Conservation (phyloP, 2,329 filamentous ascomycete species). For the Beauveria rudraprayagi region DNA sequence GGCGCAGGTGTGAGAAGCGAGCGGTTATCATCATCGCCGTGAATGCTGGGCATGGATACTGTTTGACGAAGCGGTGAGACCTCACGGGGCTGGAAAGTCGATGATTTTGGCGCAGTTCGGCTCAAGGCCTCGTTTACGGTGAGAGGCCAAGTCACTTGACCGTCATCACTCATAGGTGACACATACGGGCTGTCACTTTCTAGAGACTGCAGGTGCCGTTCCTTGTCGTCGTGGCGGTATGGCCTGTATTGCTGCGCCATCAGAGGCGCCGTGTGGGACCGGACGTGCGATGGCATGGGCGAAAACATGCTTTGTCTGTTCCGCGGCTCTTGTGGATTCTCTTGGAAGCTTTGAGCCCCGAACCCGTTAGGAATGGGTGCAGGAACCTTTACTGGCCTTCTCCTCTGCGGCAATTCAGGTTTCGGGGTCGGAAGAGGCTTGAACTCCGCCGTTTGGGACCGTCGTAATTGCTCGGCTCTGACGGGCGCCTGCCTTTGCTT, state of each 20-base stretch:
- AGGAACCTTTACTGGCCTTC: neutral
- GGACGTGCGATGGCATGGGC: neutral
- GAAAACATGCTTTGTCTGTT: neutral
- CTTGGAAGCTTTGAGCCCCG: neutral
- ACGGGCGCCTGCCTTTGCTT: neutral
- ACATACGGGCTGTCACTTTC: neutral
- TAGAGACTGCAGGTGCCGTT: neutral
- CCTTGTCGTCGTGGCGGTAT: neutral
- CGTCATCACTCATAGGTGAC: constrained; percentile 6
- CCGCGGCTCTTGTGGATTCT: neutral
- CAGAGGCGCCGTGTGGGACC: neutral
- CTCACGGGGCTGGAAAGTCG: neutral
- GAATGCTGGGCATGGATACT: neutral
- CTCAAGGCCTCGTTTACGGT: neutral
- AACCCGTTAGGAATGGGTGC: neutral
- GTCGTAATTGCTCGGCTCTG: neutral
- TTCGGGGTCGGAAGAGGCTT: constrained; percentile 2
- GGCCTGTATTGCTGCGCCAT: neutral
- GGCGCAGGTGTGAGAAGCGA: neutral
- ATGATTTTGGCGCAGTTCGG: neutral
- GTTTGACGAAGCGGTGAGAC: neutral
- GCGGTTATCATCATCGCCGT: neutral
- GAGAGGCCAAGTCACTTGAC: neutral
- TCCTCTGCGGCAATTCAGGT: neutral
- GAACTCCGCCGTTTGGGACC: neutral